A percentile compares a stretch with the other conserved stretches of the same genome.
Evolutionary conservation across 2,329 filamentous ascomycete species (phyloP).

Genomic region (Apiospora rasikravindrae): DNA sequence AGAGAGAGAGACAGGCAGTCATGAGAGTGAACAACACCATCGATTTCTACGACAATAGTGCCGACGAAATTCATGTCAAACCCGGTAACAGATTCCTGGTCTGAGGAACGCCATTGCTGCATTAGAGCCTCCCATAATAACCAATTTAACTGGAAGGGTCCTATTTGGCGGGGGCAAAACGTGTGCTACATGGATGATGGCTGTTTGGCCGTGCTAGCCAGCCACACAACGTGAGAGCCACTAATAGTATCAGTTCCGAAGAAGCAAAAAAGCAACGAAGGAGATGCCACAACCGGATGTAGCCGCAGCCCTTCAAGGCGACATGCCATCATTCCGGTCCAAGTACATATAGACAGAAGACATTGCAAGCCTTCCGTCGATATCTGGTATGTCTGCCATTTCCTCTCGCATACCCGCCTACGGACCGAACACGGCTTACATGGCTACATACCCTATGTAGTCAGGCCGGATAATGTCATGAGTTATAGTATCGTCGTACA

Average conservation of each 20-base stretch:
- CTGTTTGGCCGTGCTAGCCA: not conserved
- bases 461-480: conserved; percentile 1
- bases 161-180: not conserved
- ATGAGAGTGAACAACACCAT: not conserved
- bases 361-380: not conserved
- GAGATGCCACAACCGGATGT: not conserved
- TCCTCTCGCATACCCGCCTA: not conserved
- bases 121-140: not conserved
- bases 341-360: not conserved
- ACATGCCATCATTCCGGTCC: not conserved
- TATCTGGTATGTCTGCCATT: not conserved
- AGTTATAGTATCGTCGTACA: not conserved
- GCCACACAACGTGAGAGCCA: not conserved
- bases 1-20: not conserved
- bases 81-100: not conserved
- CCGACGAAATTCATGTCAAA: not conserved
- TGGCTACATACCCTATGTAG: not conserved
- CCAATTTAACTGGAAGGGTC: not conserved
- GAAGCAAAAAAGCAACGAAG: not conserved
- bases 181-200: conserved; percentile 6
- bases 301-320: not conserved
- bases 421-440: not conserved
- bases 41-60: not conserved
- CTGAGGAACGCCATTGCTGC: not conserved
- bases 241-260: not conserved